phyloP scores from a whole-genome alignment of 352 stramenopile species.

The Blastocystis sp. region DNA sequence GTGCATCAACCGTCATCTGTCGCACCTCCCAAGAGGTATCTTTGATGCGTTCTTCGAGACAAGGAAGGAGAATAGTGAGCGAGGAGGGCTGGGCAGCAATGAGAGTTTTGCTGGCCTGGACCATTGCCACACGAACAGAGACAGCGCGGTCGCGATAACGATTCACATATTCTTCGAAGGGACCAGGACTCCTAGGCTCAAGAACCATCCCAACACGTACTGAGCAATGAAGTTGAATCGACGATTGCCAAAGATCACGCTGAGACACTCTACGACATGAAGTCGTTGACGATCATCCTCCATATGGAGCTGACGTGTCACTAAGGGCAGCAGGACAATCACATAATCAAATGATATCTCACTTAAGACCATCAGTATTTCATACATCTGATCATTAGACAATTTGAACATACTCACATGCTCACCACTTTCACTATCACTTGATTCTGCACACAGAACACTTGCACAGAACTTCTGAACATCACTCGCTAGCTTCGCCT shows the following conservation, averaged over 20 bases:
- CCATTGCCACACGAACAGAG: neutral
- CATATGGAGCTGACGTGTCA: neutral
- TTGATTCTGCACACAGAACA: neutral
- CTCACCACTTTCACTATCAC: neutral
- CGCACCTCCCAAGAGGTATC: slow-evolving; percentile 12
- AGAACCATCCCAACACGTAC: neutral
- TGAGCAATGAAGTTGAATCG: neutral
- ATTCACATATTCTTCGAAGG: neutral
- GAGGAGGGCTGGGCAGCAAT: neutral
- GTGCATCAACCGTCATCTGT: neutral
- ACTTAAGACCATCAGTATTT: neutral
- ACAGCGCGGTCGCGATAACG: neutral
- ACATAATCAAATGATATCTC: neutral
- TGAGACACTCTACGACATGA: neutral
- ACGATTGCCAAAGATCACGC: neutral
- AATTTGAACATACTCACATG: neutral
- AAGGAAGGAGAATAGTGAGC: neutral
- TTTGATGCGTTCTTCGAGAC: neutral
- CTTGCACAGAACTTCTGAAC: neutral
- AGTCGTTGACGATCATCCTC: neutral
- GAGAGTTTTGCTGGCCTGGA: neutral
- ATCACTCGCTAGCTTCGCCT: neutral
- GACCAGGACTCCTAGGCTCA: neutral
- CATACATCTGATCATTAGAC: neutral
- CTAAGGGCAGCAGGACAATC: neutral